Evolutionary conservation across 345 rosid genomes (phyloP), one percentile per base, ranked within the genome.

Genomic region (Draba incana): DNA sequence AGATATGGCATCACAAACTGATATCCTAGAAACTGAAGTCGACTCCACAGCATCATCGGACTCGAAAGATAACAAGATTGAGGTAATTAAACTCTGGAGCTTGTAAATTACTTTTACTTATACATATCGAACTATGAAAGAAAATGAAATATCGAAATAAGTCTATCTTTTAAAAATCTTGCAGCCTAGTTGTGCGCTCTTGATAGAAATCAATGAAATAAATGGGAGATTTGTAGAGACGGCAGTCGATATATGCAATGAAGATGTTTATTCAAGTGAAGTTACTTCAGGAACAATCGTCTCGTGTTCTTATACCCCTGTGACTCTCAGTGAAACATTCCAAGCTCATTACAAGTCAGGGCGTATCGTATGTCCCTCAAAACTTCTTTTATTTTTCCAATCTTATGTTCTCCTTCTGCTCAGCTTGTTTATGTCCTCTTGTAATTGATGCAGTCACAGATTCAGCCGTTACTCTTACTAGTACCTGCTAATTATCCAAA

Each of bases 31-130:
- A 72, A 58, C 81, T 33, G 98, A 90, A 46, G 62, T 82, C 41
- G 90, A 85, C 73, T 88, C 92, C 65, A 88, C 94, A 38, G 96
- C 92, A 58, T 83, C 92, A 9, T 82, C 94, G 44, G 50, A 72
- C 64, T 69, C 75, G 28, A 85, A 87, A 80, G 84, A 78, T 75
- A 82, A 86, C 57, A 84, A 84, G 68, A 10, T 78, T 52, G 87
- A 80, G 96, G 97, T 90, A 85, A 20, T 20, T 20, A 20, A 62
- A 38, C 8, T 31, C 61, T 44, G 49, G 11, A 48, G 58, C 41
- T 51, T 60, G 4, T 58, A 45, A 14, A 2, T 20, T 57, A 8
- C 10, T 48, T 53, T 5, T 28, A 28, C 31, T 28, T 65, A 5
- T 38, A 25, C 3, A 20, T 5, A n/a, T 48, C 16, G 11, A 72